Conservation (phyloP, 2,329 filamentous ascomycete genomes). For the Raffaelea arxii region DNA sequence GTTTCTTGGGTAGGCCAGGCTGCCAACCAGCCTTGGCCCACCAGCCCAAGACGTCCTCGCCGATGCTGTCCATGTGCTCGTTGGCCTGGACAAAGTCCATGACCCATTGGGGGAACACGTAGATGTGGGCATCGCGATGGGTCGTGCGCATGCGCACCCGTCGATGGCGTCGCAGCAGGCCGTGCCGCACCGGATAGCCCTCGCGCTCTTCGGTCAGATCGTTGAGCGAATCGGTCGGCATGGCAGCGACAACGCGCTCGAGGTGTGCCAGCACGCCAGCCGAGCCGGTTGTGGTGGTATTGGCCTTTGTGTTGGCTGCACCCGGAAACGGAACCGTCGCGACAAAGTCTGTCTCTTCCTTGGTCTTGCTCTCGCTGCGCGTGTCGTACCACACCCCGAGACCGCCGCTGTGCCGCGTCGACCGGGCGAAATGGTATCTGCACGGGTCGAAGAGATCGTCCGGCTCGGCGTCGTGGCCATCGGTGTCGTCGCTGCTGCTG, state of each 20-base stretch:
- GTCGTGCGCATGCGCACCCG: constrained; percentile 72
- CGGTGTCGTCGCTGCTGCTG: not conserved
- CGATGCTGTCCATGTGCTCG: constrained; percentile 74
- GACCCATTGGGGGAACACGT: constrained; percentile 88
- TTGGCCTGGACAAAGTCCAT: constrained; percentile 74
- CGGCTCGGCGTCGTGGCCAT: not conserved
- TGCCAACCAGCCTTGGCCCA: constrained; percentile 96
- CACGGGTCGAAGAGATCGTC: not conserved
- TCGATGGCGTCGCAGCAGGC: constrained; percentile 64
- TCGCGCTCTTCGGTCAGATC: constrained; percentile 71
- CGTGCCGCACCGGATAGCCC: constrained; percentile 63
- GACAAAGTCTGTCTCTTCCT: constrained; percentile 91
- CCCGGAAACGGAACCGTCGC: constrained; percentile 60
- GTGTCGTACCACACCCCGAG: constrained; percentile 89
- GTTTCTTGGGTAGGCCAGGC: constrained; percentile 64
- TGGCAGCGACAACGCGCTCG: constrained; percentile 73
- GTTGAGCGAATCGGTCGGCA: constrained; percentile 81
- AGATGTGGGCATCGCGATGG: constrained; percentile 86
- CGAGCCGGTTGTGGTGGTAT: not conserved
- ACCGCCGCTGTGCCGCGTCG: constrained; percentile 71
- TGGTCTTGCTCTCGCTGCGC: constrained; percentile 62
- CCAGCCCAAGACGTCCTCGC: constrained; percentile 87
- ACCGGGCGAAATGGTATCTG: no score
- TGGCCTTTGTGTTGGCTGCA: constrained; percentile 38
- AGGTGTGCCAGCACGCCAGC: constrained; percentile 55